A percentile compares a stretch with the other conserved stretches of the same genome.
These are phyloP conservation scores for Trapa bicornis DNA, from an alignment of 345 rosid genomes.

Conservation along the genomic window DNA sequence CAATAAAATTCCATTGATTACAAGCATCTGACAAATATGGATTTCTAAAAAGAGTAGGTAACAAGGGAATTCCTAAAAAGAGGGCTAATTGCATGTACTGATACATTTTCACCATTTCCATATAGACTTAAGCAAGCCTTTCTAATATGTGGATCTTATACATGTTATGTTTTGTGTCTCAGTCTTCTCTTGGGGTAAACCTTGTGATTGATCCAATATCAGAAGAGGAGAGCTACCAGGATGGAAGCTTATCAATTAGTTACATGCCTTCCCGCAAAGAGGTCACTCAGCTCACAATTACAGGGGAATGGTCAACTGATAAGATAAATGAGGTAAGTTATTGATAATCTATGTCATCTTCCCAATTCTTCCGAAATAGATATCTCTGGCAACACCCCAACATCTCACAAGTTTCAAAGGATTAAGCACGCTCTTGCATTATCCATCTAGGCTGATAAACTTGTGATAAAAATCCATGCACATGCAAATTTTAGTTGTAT, in stretches of 20 bases:
- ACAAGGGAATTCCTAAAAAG: no score
- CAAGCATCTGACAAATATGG: neutral
- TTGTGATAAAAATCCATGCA: neutral
- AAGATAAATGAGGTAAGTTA: conserved; percentile 58
- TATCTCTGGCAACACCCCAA: neutral
- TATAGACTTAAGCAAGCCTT: neutral
- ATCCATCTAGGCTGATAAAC: neutral
- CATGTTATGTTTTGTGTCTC: conserved; percentile 7
- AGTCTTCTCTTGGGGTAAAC: conserved; percentile 73
- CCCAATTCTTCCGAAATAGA: neutral
- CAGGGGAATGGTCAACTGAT: conserved; percentile 82
- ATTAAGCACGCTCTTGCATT: neutral
- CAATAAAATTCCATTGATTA: neutral
- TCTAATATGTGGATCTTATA: neutral
- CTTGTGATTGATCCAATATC: conserved; percentile 67
- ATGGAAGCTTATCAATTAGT: conserved; percentile 66
- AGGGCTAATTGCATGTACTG: no score
- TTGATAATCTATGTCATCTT: neutral
- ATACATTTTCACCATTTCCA: no score
- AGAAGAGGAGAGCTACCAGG: conserved; percentile 88
- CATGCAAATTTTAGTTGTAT: neutral
- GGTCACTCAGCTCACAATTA: conserved; percentile 68
- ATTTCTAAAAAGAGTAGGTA: no score
- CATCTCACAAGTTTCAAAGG: neutral
- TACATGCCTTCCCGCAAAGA: conserved; percentile 88